phyloP scores from a whole-genome alignment of 345 rosid genomes.

The Fremontodendron californicum region DNA sequence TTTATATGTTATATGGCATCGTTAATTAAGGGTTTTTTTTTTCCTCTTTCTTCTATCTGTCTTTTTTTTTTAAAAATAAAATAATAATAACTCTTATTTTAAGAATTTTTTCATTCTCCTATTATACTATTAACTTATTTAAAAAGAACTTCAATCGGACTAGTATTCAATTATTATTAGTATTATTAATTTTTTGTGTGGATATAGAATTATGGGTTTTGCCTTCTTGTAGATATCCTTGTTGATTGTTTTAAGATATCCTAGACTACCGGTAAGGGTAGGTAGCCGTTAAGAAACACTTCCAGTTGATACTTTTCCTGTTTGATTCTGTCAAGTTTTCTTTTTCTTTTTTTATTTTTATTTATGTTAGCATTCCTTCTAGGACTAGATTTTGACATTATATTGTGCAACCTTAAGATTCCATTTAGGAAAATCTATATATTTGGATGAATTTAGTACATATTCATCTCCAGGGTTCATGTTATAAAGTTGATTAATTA shows the following conservation, averaged over 20 bases:
- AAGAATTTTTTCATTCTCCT: neutral
- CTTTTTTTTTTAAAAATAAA: no score
- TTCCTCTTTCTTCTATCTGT: neutral
- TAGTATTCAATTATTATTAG: neutral
- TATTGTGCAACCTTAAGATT: neutral
- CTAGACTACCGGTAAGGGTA: neutral
- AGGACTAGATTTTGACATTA: neutral
- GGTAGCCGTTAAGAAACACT: neutral
- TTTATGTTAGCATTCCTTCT: constrained; percentile 9
- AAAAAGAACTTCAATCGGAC: no score
- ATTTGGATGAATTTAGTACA: neutral
- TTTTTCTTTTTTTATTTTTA: neutral
- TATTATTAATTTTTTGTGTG: neutral
- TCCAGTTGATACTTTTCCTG: neutral
- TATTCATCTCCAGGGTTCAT: neutral
- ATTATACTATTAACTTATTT: no score
- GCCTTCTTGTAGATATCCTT: neutral
- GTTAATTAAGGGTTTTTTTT: neutral
- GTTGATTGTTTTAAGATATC: neutral
- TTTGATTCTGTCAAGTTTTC: neutral
- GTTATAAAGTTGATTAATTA: neutral
- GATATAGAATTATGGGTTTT: neutral
- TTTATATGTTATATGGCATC: neutral
- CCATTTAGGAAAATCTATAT: neutral
- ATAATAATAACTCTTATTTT: no score